A percentile compares a stretch with the other conserved stretches of the same genome.
Conservation (phyloP, 495 filamentous ascomycete genomes). For the Jackrogersella multiformis region DNA sequence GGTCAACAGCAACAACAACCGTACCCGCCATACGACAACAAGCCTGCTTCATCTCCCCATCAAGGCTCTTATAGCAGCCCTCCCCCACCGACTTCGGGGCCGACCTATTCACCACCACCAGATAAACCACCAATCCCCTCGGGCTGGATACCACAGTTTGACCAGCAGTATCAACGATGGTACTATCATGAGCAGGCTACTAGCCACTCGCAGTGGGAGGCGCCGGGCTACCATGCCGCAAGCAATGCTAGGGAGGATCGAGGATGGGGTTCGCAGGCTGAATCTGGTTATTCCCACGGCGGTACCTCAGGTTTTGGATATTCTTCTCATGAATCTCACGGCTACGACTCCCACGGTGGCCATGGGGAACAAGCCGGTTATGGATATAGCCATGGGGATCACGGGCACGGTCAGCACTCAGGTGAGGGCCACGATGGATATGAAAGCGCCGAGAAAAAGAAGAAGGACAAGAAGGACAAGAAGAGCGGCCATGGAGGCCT, state of each 20-base stretch:
- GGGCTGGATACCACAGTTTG: conserved; percentile 70
- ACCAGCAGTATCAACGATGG: conserved; percentile 64
- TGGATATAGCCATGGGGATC: conserved; percentile 28
- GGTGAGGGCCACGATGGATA: conserved; percentile 44
- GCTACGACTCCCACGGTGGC: conserved; percentile 23
- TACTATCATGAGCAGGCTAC: conserved; percentile 68
- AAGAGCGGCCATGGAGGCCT: conserved; percentile 50
- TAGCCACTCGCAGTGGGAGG: conserved; percentile 69
- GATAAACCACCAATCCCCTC: conserved; percentile 63
- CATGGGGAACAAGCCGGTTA: conserved; percentile 11
- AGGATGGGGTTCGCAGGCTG: conserved; percentile 29
- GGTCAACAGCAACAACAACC: conserved; percentile 11
- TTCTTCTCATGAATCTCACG: conserved; percentile 24
- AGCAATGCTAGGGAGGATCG: conserved; percentile 21
- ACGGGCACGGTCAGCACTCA: conserved; percentile 20
- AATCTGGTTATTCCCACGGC: conserved; percentile 24
- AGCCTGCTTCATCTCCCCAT: conserved; percentile 12
- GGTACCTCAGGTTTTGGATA: conserved; percentile 30
- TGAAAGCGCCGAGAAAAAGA: conserved; percentile 51
- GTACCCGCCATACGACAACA: conserved; percentile 29
- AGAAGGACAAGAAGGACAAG: conserved; percentile 58
- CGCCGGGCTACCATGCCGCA: conserved; percentile 49
- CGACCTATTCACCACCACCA: conserved; percentile 51
- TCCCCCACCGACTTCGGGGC: conserved; percentile 47
- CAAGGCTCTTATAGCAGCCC: conserved; percentile 38